Conservation (phyloP, 768 basidiomycete species). For the Mycena crocata region DNA sequence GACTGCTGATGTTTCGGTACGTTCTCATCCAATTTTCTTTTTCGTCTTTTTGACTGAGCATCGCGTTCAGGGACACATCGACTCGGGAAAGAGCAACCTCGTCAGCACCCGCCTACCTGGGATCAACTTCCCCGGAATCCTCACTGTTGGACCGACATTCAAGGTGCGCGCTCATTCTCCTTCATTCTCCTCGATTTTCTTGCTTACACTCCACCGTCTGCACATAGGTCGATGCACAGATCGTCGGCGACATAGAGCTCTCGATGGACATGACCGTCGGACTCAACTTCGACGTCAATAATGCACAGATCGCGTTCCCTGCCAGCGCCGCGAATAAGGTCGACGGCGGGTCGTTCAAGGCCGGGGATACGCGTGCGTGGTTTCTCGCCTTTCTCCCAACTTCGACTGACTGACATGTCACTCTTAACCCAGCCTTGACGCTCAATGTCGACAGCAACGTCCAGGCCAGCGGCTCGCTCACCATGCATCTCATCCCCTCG, state of each 20-base stretch:
- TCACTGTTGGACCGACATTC: no score
- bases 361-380: slow-evolving; percentile 29
- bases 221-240: slow-evolving; percentile 6
- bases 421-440: slow-evolving; percentile 28
- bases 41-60: no score
- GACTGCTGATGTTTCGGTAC: no score
- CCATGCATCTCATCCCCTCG: slow-evolving; percentile 47
- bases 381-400: not conserved
- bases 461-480: slow-evolving; percentile 39
- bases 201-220: not conserved
- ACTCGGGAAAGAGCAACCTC: no score
- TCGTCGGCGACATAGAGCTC: slow-evolving; percentile 25
- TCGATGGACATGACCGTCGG: slow-evolving; percentile 28
- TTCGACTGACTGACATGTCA: not conserved
- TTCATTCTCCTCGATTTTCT: no score
- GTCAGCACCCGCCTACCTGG: no score
- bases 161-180: no score
- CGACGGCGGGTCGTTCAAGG: slow-evolving; percentile 12
- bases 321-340: slow-evolving; percentile 5
- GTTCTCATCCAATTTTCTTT: no score
- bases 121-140: no score
- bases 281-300: slow-evolving; percentile 19
- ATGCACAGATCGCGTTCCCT: slow-evolving; percentile 30
- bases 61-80: no score
- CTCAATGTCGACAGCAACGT: slow-evolving; percentile 42